These are phyloP conservation scores for Mortierella sp. DNA, from an alignment of 371 early-diverging fungal genomes.

Conservation along the genomic window DNA sequence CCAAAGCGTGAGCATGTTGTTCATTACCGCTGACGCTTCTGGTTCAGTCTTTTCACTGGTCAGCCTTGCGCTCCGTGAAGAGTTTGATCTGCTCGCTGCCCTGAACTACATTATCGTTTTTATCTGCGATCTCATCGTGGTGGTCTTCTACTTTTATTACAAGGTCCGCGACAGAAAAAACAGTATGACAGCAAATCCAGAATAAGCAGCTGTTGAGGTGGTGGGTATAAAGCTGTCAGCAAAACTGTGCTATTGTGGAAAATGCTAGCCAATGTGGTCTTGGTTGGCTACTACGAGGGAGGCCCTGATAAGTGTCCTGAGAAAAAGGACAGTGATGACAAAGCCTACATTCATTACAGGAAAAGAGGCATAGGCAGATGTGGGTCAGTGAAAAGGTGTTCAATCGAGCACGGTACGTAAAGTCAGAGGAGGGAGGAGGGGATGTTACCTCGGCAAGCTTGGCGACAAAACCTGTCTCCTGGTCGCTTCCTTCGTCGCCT, in stretches of 20 bases:
- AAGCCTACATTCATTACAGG: constrained; percentile 8
- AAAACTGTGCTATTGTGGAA: too few species aligned
- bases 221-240: background rate
- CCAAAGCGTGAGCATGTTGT: constrained; percentile 58
- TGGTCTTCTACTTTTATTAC: constrained; percentile 25
- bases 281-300: constrained; percentile 11
- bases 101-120: constrained; percentile 39
- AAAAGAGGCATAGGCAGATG: background rate
- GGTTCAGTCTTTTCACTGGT: constrained; percentile 61
- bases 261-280: too few species aligned
- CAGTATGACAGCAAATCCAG: background rate
- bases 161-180: constrained; percentile 1
- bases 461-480: constrained; percentile 41
- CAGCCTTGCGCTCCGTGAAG: constrained; percentile 44
- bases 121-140: constrained; percentile 33
- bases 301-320: constrained; percentile 36
- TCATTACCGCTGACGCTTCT: constrained; percentile 59
- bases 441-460: constrained; percentile 42
- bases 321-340: constrained; percentile 35
- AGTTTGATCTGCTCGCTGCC: constrained; percentile 33
- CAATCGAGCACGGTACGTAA: too few species aligned
- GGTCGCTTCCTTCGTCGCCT: constrained; percentile 33
- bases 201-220: too few species aligned
- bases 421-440: background rate
- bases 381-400: background rate